phyloP scores from a whole-genome alignment of 768 basidiomycete species.

The Tricholomella constricta region DNA sequence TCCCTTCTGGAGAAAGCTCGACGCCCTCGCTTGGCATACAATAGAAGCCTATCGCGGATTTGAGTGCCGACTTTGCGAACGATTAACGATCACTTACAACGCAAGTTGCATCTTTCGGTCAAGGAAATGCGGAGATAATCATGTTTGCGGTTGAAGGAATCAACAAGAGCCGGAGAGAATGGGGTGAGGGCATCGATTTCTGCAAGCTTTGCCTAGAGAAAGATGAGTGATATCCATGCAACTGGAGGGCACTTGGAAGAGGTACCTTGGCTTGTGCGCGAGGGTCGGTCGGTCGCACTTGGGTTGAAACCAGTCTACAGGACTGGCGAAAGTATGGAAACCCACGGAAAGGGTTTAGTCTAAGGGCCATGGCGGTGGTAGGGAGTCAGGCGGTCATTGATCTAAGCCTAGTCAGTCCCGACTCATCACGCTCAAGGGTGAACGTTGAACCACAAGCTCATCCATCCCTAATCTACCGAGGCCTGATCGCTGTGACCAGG shows the following conservation, averaged over 20 bases:
- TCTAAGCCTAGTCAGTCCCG: not conserved
- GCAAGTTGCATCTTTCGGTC: conserved; percentile 85
- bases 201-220: conserved; percentile 54
- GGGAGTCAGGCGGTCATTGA: conserved; percentile 9
- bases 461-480: not conserved
- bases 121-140: conserved; percentile 89
- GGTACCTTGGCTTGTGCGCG: conserved; percentile 22
- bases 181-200: conserved; percentile 49
- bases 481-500: conserved; percentile 18
- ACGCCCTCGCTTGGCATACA: conserved; percentile 88
- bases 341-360: not conserved
- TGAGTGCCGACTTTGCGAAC: conserved; percentile 4
- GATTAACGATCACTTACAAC: conserved; percentile 51
- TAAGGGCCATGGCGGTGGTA: conserved; percentile 8
- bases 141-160: conserved; percentile 68
- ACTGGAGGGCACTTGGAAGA: not conserved
- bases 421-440: not conserved
- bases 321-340: not conserved
- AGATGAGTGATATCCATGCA: not conserved
- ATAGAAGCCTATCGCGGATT: conserved; percentile 68
- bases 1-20: conserved; percentile 65
- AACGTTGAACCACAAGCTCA: too few species aligned
- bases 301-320: conserved; percentile 15
- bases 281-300: conserved; percentile 8
- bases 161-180: conserved; percentile 59